phyloP scores from a whole-genome alignment of 139 green algal species.

The Coelastrella sp. region DNA sequence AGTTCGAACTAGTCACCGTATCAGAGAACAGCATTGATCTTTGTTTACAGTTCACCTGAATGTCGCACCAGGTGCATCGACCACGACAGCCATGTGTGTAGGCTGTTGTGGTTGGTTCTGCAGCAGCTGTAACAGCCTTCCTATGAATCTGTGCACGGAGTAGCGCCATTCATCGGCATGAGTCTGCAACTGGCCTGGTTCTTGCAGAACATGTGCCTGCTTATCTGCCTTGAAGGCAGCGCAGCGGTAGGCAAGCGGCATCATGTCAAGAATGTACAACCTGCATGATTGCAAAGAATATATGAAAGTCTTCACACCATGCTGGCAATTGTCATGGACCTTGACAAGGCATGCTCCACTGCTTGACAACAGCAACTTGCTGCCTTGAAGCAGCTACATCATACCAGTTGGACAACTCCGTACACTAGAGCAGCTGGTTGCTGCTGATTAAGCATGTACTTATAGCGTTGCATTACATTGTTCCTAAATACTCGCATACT shows the following conservation, averaged over 20 bases:
- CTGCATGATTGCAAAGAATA: slow-evolving; percentile 9
- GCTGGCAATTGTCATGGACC: neutral
- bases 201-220: neutral
- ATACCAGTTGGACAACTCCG: too few relatives aligned
- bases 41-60: slow-evolving; percentile 69
- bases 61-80: slow-evolving; percentile 72
- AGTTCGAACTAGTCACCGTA: neutral
- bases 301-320: too few relatives aligned
- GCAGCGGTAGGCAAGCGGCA: slow-evolving; percentile 22
- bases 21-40: too few relatives aligned
- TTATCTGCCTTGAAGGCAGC: neutral
- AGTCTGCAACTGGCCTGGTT: neutral
- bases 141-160: slow-evolving; percentile 2
- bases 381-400: too few relatives aligned
- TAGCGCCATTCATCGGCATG: neutral
- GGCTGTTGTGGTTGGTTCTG: slow-evolving; percentile 57
- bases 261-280: slow-evolving; percentile 39
- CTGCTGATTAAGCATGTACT: too few relatives aligned
- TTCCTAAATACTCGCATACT: too few relatives aligned
- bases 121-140: slow-evolving; percentile 58
- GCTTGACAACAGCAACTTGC: neutral
- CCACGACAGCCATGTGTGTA: slow-evolving; percentile 78
- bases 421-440: too few relatives aligned
- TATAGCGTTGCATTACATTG: too few relatives aligned
- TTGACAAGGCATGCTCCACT: neutral